Evolutionary conservation across 1,139 yeast species (phyloP), one percentile per base, ranked within the genome.

Genomic region (Pneumocystis wakefieldiae): DNA sequence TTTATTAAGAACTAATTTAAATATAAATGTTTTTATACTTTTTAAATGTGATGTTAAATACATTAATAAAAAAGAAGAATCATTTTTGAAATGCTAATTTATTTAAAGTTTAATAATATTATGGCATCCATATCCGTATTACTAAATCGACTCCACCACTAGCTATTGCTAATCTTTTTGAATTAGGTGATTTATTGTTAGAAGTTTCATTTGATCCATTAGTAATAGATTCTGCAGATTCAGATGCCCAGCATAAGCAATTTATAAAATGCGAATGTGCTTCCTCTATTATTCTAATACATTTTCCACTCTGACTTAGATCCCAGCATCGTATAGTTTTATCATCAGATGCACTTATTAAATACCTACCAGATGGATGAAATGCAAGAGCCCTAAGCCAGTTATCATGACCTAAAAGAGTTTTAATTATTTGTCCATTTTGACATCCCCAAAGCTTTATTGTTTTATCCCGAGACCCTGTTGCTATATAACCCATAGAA

Each of bases 141-240:
- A 91, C 85, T 39, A 86, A 77, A 71, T 92, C 97, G 3, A 85
- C 81, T 1, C 94, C 84, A 0, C 97, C 98, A 0, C 96, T 86
- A 8, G 85, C 96, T 71, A 88, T 66, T 15, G 73, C 72, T 62
- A 76, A 73, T 55, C 76, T 67, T 24, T 28, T 62, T 35, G 38
- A 62, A 29, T 65, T 68, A 35, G 69, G 67, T 39, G 28, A 29
- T 29, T 37, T 61, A 17, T 57, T 59, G 8, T 53, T 57, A 6
- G 53, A 37, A 24, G 32, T 53, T 32, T 59, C 38, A 65, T 65
- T 38, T 69, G 65, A 28, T 62, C 64, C 61, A 64, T 64, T 36
- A 14, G 65, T 59, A 24, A 55, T 39, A 41, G 32, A 36, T 19
- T 42, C 58, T 19, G 64, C n/a, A 39, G 57, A 58, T n/a, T 67